Conservation (phyloP, 1,284 basidiomycete species). For the Albatrellus sp. region DNA sequence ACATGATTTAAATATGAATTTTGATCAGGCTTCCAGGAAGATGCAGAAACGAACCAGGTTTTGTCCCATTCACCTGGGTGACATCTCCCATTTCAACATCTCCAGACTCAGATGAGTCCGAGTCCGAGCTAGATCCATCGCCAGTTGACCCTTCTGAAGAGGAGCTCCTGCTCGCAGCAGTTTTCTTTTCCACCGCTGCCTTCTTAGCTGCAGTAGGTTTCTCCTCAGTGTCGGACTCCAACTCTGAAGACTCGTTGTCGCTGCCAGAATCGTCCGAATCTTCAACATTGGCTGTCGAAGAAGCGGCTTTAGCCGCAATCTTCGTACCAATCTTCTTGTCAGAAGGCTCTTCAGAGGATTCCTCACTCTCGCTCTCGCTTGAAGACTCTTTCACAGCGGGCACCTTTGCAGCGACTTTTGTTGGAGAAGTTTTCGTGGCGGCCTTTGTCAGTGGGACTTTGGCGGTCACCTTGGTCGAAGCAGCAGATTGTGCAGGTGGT, state of each 20-base stretch:
- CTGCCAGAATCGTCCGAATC: slow-evolving; percentile 5
- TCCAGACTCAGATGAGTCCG: slow-evolving; percentile 27
- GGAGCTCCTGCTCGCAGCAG: slow-evolving; percentile 17
- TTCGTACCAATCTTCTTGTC: slow-evolving; percentile 5
- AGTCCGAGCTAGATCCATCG: slow-evolving; percentile 8
- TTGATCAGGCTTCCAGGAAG: background rate
- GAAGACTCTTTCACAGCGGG: slow-evolving; percentile 16
- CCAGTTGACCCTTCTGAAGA: slow-evolving; percentile 21
- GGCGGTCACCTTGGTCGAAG: background rate
- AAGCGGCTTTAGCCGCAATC: slow-evolving; percentile 11
- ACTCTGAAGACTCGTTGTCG: slow-evolving; percentile 12
- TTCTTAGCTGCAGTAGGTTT: slow-evolving; percentile 14
- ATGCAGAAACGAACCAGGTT: background rate
- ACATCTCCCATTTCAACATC: slow-evolving; percentile 51
- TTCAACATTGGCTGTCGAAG: slow-evolving; percentile 5
- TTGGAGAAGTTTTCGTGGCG: slow-evolving; percentile 14
- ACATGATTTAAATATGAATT: background rate
- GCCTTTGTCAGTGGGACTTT: slow-evolving; percentile 5
- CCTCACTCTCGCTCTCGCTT: slow-evolving; percentile 1
- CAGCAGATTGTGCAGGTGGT: background rate
- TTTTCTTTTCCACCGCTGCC: slow-evolving; percentile 13
- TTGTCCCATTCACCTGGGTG: slow-evolving; percentile 9
- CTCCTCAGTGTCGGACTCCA: slow-evolving; percentile 15
- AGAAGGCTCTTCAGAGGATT: slow-evolving; percentile 4
- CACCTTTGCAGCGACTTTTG: slow-evolving; percentile 11